These are phyloP conservation scores for Physcomitrellopsis africana DNA, from an alignment of 225 moss, liverwort and hornwort species.

Conservation along the genomic window DNA sequence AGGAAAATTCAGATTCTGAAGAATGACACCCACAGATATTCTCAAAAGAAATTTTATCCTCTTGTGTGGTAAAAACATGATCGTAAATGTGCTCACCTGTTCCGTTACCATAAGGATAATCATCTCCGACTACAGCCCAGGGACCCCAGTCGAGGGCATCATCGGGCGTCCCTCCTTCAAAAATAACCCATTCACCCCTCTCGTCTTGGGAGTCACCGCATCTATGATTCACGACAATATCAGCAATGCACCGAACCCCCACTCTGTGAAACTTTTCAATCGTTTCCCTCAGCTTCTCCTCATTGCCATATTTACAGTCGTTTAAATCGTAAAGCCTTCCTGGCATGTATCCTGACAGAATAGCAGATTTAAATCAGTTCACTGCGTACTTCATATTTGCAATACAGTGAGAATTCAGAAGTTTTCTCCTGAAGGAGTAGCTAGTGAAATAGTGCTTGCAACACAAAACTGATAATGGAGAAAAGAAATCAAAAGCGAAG, in stretches of 20 bases:
- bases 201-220: slow-evolving; percentile 67
- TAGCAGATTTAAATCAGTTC: too few relatives aligned
- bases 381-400: too few relatives aligned
- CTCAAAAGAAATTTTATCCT: too few relatives aligned
- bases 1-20: too few relatives aligned
- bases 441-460: too few relatives aligned
- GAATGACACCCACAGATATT: too few relatives aligned
- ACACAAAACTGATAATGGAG: too few relatives aligned
- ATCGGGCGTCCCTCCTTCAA: slow-evolving; percentile 85
- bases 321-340: slow-evolving; percentile 84
- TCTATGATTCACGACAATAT: slow-evolving; percentile 83
- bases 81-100: slow-evolving; percentile 42
- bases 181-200: slow-evolving; percentile 80
- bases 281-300: slow-evolving; percentile 65
- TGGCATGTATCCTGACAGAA: slow-evolving; percentile 77
- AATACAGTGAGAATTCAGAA: too few relatives aligned
- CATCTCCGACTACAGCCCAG: slow-evolving; percentile 76
- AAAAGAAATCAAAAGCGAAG: too few relatives aligned
- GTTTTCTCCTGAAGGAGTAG: too few relatives aligned
- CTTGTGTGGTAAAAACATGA: too few relatives aligned
- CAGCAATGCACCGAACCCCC: slow-evolving; percentile 72
- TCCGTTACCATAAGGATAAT: slow-evolving; percentile 63
- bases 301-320: slow-evolving; percentile 75
- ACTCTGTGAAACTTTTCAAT: slow-evolving; percentile 58
- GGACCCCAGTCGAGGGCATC: slow-evolving; percentile 91